Base-by-base conservation (phyloP, 805 yeast species). In the Cyberlindnera saturnus region DNA sequence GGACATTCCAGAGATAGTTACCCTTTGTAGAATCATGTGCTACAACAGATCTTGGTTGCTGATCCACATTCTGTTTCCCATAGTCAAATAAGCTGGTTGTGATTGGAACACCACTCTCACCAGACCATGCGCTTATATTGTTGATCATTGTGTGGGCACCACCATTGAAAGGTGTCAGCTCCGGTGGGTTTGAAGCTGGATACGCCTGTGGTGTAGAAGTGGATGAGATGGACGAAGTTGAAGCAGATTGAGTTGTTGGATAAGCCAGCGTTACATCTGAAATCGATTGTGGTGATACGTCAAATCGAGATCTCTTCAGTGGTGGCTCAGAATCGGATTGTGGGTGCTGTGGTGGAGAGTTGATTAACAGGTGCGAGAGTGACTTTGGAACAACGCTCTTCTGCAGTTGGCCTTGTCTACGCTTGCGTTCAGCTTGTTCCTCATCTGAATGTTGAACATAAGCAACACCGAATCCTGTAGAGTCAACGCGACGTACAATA, bases 71-170 rank as follows among this genome's bases (percentile, higher is more conserved):
- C 36, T 39, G 17, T 23, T 20, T 34, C 36, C 36, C 41, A 42
- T 59, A 63, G 26, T 56, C 60, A 42, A 57, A 55, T 14, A 55
- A 35, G 2, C 54, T 47, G 4, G 57, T 47, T 5, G 56, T 48
- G 31, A 49, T 55, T 41, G 52, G 58, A 11, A 44, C 31, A 14
- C 71, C 73, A 29, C 70, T 70, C 4, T 69, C 72, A 16, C 73
- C 76, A 0, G 82, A 77, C 84, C 84, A 78, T 1, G 72, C 73
- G 0, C 81, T 75, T 32, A 78, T 78, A 51, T 77, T 76, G 53
- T 68, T 76, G 52, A 78, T 78, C 84, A 78, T 78, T 29, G 72
- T 72, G 34, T 75, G 77, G 1, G 82, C 74, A 20, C 81, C 69
- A 13, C 73, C 75, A 36, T 57, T 57, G 42, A 57, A 60, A 5